A percentile compares a stretch with the other conserved stretches of the same genome.
Conservation (phyloP, 1,284 basidiomycete genomes). For the Malassezia furfur region DNA sequence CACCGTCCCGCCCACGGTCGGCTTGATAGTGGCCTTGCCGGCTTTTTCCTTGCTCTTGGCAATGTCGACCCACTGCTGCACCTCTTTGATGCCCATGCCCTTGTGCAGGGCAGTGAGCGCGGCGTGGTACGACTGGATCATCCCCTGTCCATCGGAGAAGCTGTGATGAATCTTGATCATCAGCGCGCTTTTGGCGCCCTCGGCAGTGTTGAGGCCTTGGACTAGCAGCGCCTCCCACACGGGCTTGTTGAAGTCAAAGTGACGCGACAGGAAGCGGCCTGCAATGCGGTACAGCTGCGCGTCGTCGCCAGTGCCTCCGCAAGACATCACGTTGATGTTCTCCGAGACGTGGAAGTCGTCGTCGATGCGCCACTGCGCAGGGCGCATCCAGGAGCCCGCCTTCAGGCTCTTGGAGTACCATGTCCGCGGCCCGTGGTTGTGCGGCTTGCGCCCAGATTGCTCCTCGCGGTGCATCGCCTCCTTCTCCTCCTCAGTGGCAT, state of each 20-base stretch:
- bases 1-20: constrained; percentile 32
- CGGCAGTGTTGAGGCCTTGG: constrained; percentile 36
- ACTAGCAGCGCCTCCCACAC: constrained; percentile 47
- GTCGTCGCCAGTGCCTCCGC: constrained; percentile 25
- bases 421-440: constrained; percentile 30
- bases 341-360: constrained; percentile 40
- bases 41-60: constrained; percentile 28
- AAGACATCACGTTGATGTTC: constrained; percentile 35
- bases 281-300: constrained; percentile 35
- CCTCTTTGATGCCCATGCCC: constrained; percentile 32
- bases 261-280: constrained; percentile 37
- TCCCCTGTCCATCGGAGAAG: constrained; percentile 46
- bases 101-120: constrained; percentile 37
- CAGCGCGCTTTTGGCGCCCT: constrained; percentile 39
- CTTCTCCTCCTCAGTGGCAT: constrained; percentile 6
- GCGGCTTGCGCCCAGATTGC: constrained; percentile 8
- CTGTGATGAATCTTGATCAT: constrained; percentile 49
- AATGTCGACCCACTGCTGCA: constrained; percentile 37
- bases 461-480: not conserved
- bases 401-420: constrained; percentile 32
- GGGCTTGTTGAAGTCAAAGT: constrained; percentile 45
- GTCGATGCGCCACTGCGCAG: constrained; percentile 43
- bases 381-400: constrained; percentile 30
- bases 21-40: constrained; percentile 37
- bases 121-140: constrained; percentile 47